phyloP scores from a whole-genome alignment of 768 basidiomycete species.

The Lentinula detonsa region DNA sequence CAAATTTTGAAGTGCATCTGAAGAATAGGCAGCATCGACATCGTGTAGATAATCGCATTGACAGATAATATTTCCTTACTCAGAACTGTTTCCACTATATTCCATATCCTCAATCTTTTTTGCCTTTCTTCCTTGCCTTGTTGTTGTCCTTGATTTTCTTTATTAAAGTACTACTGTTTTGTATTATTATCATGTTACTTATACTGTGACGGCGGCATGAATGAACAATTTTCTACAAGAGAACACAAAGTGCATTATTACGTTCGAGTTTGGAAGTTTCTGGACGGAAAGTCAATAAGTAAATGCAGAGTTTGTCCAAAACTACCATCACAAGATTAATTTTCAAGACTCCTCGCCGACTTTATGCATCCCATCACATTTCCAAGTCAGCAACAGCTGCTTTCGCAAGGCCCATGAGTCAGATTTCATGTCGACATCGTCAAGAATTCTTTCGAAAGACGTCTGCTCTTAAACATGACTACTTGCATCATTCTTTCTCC shows the following conservation, averaged over 20 bases:
- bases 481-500: not conserved
- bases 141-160: not conserved
- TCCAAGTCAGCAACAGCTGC: not conserved
- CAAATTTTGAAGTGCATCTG: constrained; percentile 91
- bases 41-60: constrained; percentile 59
- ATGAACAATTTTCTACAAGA: not conserved
- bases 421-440: not conserved
- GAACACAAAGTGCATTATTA: not conserved
- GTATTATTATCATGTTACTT: not conserved
- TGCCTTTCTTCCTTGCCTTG: not conserved
- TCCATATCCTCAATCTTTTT: not conserved
- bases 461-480: not conserved
- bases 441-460: not conserved
- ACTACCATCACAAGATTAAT: not conserved
- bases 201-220: not conserved
- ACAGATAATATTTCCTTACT: constrained; percentile 13
- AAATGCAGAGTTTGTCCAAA: not conserved
- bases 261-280: too few species aligned
- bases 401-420: not conserved
- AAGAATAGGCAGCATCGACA: constrained; percentile 78
- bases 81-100: constrained; percentile 10
- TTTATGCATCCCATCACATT: not conserved
- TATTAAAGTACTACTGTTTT: not conserved
- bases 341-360: not conserved
- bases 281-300: not conserved